Evolutionary conservation across 148 eudicot species (phyloP).

Genomic region (Camellia lanceoleosa): DNA sequence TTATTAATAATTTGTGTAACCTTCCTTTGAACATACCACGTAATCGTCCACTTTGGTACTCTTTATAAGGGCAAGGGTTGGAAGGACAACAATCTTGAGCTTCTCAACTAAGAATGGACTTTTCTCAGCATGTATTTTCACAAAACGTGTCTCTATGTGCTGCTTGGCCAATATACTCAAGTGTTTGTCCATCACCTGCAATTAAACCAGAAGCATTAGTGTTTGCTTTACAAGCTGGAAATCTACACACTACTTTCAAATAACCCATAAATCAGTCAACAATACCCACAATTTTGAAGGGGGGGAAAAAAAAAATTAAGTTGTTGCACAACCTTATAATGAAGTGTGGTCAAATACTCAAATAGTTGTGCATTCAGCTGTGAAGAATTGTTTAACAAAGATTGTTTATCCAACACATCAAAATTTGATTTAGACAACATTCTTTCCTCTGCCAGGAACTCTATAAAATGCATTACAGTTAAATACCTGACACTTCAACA

Average conservation of each 20-base stretch:
- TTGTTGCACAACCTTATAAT: background rate
- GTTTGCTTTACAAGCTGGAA: background rate
- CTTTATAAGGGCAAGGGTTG: constrained; percentile 85
- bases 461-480: background rate
- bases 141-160: constrained; percentile 87
- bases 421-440: background rate
- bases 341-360: background rate
- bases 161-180: constrained; percentile 77
- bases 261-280: background rate
- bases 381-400: background rate
- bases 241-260: background rate
- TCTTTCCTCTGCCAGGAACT: background rate
- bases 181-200: constrained; percentile 97
- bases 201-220: background rate
- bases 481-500: background rate
- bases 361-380: background rate
- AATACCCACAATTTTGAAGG: background rate
- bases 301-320: background rate
- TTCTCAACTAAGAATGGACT: constrained; percentile 92
- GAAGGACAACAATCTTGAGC: constrained; percentile 85
- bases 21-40: constrained; percentile 52
- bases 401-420: background rate
- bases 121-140: constrained; percentile 87
- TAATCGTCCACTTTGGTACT: constrained; percentile 93
- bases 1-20: background rate